Conservation (phyloP, 2,329 filamentous ascomycete genomes). For the Epichloe festucae region DNA sequence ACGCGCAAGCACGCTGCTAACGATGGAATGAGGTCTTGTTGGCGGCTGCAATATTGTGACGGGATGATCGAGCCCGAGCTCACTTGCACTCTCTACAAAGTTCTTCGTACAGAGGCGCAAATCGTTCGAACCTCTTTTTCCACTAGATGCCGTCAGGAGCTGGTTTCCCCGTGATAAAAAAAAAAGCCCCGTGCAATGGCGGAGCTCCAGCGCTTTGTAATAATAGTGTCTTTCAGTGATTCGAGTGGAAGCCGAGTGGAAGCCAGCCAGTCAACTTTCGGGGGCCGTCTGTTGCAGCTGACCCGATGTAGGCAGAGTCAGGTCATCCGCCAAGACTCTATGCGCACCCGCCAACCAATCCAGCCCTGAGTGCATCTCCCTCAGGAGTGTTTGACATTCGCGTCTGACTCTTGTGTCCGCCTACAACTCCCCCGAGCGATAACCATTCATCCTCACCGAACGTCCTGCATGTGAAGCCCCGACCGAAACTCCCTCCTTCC, state of each 20-base stretch:
- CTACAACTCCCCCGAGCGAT: background rate
- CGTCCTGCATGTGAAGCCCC: background rate
- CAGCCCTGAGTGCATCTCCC: background rate
- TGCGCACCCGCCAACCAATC: conserved; percentile 1
- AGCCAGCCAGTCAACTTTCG: background rate
- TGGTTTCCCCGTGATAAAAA: no score
- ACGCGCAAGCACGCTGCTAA: no score
- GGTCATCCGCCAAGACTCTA: background rate
- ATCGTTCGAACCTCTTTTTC: no score
- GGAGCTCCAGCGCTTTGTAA: background rate
- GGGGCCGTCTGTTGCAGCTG: background rate
- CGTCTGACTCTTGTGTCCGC: background rate
- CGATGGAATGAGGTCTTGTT: no score
- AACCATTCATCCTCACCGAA: background rate
- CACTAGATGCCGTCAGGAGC: no score
- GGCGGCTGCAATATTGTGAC: no score
- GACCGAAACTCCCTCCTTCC: background rate
- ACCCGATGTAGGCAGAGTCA: background rate
- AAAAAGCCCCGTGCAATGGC: no score
- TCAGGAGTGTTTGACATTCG: background rate
- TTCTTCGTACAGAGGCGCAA: no score
- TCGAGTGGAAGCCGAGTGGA: background rate
- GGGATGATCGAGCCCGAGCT: no score
- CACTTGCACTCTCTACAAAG: no score
- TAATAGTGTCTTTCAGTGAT: background rate